Conservation (phyloP, 768 basidiomycete genomes). For the Agaricus blazei region DNA sequence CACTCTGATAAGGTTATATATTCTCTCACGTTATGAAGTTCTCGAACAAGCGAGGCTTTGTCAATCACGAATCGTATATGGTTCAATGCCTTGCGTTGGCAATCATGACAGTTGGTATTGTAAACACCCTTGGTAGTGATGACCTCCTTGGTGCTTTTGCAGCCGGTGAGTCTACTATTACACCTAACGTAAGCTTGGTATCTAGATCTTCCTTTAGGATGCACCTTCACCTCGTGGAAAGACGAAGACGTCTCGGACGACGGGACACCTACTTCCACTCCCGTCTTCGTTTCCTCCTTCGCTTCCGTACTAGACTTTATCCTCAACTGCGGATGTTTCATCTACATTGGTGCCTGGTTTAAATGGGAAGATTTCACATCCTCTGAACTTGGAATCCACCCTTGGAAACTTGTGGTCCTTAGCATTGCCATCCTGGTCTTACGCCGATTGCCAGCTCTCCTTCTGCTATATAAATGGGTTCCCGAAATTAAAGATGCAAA, state of each 20-base stretch:
- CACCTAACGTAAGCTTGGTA: slow-evolving; percentile 6
- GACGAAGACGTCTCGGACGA: slow-evolving; percentile 74
- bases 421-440: slow-evolving; percentile 64
- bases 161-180: slow-evolving; percentile 39
- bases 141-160: slow-evolving; percentile 90
- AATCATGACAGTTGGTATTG: slow-evolving; percentile 73
- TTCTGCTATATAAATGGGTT: slow-evolving; percentile 75
- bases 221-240: slow-evolving; percentile 37
- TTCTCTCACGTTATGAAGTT: slow-evolving; percentile 33
- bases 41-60: slow-evolving; percentile 38
- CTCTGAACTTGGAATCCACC: slow-evolving; percentile 53
- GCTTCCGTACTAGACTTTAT: slow-evolving; percentile 85
- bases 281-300: slow-evolving; percentile 81
- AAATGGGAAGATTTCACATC: slow-evolving; percentile 57
- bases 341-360: slow-evolving; percentile 87
- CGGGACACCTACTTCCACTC: slow-evolving; percentile 27
- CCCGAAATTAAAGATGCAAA: slow-evolving; percentile 83
- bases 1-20: not conserved
- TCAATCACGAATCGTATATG: slow-evolving; percentile 63
- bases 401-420: slow-evolving; percentile 69
- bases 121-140: slow-evolving; percentile 76
- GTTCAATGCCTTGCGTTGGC: slow-evolving; percentile 78
- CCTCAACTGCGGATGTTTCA: slow-evolving; percentile 74
- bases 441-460: slow-evolving; percentile 75
- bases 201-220: too few relatives aligned